Evolutionary conservation across 2,329 filamentous ascomycete genomes (phyloP).

Genomic region (Ophiocordyceps australis): DNA sequence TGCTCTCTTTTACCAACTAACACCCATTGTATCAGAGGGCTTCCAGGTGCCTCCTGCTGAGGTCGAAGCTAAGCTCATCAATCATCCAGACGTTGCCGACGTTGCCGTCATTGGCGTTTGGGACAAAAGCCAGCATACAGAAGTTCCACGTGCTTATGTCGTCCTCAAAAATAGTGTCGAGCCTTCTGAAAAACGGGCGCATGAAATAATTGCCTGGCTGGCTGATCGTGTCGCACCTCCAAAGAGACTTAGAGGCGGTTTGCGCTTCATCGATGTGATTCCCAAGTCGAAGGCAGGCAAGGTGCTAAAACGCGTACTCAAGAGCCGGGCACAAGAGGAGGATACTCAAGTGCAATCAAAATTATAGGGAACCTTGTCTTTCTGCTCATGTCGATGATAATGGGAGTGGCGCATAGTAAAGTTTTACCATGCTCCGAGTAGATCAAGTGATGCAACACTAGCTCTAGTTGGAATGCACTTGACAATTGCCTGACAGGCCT

Average conservation of each 20-base stretch:
- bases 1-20: background rate
- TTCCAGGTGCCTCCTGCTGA: slow-evolving; percentile 55
- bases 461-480: background rate
- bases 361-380: too few relatives aligned
- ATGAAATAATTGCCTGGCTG: slow-evolving; percentile 18
- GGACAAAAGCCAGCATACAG: slow-evolving; percentile 41
- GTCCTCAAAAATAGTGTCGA: slow-evolving; percentile 16
- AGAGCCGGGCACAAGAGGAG: slow-evolving; percentile 19
- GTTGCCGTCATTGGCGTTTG: slow-evolving; percentile 46
- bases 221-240: slow-evolving; percentile 42
- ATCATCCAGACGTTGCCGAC: slow-evolving; percentile 28
- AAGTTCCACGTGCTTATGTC: slow-evolving; percentile 39
- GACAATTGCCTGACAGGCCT: too few relatives aligned
- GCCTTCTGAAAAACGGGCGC: slow-evolving; percentile 12
- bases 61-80: slow-evolving; percentile 31
- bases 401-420: background rate
- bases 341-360: too few relatives aligned
- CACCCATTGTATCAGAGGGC: slow-evolving; percentile 24
- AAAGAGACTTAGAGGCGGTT: slow-evolving; percentile 54
- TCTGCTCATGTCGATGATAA: background rate
- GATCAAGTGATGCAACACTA: background rate
- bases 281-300: slow-evolving; percentile 48
- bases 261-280: slow-evolving; percentile 47
- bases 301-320: slow-evolving; percentile 29
- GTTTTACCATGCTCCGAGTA: background rate